Percentiles rank a stretch among this genome's conserved stretches.
Conservation (phyloP, 179 eudicot genomes). For the Vitellaria paradoxa region DNA sequence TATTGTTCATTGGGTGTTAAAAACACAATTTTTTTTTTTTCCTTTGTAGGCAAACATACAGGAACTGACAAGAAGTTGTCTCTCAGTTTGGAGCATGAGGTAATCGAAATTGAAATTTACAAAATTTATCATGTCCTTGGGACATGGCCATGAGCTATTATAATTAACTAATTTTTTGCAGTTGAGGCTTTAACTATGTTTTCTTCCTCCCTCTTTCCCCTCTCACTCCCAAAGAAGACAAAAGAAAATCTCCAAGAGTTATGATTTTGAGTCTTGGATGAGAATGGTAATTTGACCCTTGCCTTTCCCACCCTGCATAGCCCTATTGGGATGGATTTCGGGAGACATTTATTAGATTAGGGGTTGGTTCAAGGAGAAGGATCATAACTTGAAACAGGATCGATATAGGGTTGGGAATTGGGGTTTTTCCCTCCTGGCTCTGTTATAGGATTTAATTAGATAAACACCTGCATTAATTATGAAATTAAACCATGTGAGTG, state of each 20-base stretch:
- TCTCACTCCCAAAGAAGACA: not conserved
- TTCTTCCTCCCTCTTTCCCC: no score
- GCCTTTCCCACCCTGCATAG: not conserved
- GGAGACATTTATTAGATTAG: not conserved
- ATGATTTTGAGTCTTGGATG: not conserved
- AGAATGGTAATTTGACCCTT: not conserved
- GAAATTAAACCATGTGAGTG: no score
- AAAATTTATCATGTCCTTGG: not conserved
- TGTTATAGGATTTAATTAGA: not conserved
- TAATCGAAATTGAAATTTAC: slow-evolving; percentile 16
- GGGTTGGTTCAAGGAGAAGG: not conserved
- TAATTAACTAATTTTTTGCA: no score
- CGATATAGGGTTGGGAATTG: not conserved
- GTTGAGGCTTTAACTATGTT: not conserved
- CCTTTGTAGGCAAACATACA: slow-evolving; percentile 75
- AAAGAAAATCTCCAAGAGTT: not conserved
- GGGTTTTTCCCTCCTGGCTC: not conserved
- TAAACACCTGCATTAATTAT: not conserved
- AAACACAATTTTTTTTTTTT: not conserved
- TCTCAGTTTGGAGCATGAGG: slow-evolving; percentile 90
- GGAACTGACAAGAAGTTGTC: slow-evolving; percentile 89
- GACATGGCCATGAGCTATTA: not conserved
- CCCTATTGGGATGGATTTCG: not conserved
- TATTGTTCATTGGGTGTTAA: not conserved
- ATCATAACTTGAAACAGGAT: not conserved